Evolutionary conservation across 257 asterid genomes (phyloP).

Genomic region (Parsonsia alboflavescens): DNA sequence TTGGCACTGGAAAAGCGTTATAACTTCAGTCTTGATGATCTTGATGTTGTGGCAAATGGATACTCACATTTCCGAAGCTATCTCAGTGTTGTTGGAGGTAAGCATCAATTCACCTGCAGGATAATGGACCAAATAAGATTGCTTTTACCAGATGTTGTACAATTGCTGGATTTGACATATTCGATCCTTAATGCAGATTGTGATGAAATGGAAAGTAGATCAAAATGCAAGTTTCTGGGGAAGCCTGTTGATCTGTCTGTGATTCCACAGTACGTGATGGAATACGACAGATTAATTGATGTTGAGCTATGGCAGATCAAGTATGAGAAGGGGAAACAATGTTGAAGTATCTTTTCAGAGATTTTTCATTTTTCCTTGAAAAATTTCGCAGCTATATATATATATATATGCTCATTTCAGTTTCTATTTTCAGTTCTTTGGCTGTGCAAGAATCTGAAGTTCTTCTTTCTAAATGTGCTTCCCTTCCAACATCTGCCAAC

Average conservation of each 20-base stretch:
- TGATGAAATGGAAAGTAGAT: conserved; percentile 25
- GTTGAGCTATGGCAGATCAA: conserved; percentile 83
- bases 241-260: conserved; percentile 42
- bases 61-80: conserved; percentile 68
- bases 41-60: conserved; percentile 87
- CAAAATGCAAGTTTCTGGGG: conserved; percentile 39
- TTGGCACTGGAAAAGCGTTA: conserved; percentile 92
- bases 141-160: background rate
- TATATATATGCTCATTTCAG: background rate
- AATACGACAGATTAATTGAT: conserved; percentile 65
- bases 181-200: conserved; percentile 28
- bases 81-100: conserved; percentile 43
- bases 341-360: background rate
- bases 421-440: background rate
- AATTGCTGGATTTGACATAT: background rate
- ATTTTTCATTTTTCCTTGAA: no score
- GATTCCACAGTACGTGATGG: conserved; percentile 65
- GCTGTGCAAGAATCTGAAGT: background rate
- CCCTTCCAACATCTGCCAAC: background rate
- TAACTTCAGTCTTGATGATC: conserved; percentile 78
- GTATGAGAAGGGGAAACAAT: conserved; percentile 18
- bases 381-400: no score
- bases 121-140: background rate
- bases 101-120: conserved; percentile 8
- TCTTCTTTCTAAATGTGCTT: background rate